Base-by-base conservation (phyloP, 1,139 yeast genomes). In the Suhomyces taliae region DNA sequence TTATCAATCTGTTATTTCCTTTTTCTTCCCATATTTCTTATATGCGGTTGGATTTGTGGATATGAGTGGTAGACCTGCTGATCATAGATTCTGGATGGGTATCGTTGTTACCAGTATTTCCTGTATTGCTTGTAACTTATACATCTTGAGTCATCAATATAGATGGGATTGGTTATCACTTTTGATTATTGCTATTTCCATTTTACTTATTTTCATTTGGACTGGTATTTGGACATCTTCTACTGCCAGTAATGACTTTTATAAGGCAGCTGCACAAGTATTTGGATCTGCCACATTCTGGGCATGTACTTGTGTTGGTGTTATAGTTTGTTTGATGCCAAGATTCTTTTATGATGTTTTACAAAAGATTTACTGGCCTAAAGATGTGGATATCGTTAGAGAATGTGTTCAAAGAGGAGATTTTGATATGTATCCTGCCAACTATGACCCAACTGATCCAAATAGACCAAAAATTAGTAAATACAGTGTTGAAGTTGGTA, bases 131-230 rank as follows among this genome's bases (percentile, higher is more conserved):
- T 90, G 97, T 69, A 89, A 93, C 65, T 57, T 82, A 11, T 91
- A 87, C 69, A 84, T 93, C 44, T 62, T 90, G 59, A 67, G 87
- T 55, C 96, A 90, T 63, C 96, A 90, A 67, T 83, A 83, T 62
- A 79, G 96, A 61, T 93, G 99, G 99, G 99, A 93, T 68, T 90
- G 96, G 95, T 70, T 90, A 46, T 82, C 91, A 5, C 57, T 77
- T 15, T 61, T 87, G 45, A 77, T 89, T 59, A 80, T 82, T 48
- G 69, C 71, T 8, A 60, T 91, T 38, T 87, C 96, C 7, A 78
- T 83, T 47, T 60, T 90, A 49, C 60, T 90, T 41, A 74, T 90
- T 41, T 87, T 82, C 65, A 83, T 82, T 48, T 91, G 98, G 97
- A 84, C 97, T 1, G 97, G 97, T 43, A 74, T 91, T 42, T 93